These are phyloP conservation scores for Macrophomina phaseolina DNA, from an alignment of 2,329 filamentous ascomycete species.

Conservation along the genomic window DNA sequence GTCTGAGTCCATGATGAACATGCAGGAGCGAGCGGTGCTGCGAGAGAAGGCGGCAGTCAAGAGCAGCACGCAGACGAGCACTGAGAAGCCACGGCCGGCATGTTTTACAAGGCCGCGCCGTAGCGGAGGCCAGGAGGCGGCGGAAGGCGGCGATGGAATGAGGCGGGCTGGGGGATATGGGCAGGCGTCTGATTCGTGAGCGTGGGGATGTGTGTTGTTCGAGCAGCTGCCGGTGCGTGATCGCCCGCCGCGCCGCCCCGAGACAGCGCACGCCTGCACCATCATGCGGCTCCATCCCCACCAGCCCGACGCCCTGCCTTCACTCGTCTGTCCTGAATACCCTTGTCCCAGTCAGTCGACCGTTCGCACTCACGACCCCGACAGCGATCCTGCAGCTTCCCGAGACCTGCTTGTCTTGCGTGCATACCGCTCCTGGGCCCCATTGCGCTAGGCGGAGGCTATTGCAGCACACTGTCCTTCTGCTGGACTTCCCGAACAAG, in stretches of 20 bases:
- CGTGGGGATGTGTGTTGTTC: slow-evolving; percentile 20
- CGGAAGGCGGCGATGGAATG: neutral
- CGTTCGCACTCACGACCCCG: neutral
- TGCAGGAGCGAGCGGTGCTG: neutral
- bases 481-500: too few relatives aligned
- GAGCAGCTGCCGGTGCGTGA: slow-evolving; percentile 8
- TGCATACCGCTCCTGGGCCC: too few relatives aligned
- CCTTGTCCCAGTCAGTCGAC: neutral
- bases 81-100: neutral
- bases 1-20: slow-evolving; percentile 36
- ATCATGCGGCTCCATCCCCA: slow-evolving; percentile 11
- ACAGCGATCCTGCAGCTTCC: too few relatives aligned
- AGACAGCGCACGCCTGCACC: slow-evolving; percentile 10
- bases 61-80: neutral
- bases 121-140: slow-evolving; percentile 11
- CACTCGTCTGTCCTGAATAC: neutral
- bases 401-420: too few relatives aligned
- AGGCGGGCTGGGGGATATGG: slow-evolving; percentile 1
- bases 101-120: neutral
- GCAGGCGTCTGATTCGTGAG: slow-evolving; percentile 16
- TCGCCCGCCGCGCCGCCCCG: slow-evolving; percentile 12
- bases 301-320: neutral
- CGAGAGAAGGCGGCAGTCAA: neutral
- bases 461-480: too few relatives aligned
- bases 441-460: too few relatives aligned